Evolutionary conservation across 371 early-diverging fungal genomes (phyloP), one percentile per base, ranked within the genome.

Genomic region (Circinella umbellata): DNA sequence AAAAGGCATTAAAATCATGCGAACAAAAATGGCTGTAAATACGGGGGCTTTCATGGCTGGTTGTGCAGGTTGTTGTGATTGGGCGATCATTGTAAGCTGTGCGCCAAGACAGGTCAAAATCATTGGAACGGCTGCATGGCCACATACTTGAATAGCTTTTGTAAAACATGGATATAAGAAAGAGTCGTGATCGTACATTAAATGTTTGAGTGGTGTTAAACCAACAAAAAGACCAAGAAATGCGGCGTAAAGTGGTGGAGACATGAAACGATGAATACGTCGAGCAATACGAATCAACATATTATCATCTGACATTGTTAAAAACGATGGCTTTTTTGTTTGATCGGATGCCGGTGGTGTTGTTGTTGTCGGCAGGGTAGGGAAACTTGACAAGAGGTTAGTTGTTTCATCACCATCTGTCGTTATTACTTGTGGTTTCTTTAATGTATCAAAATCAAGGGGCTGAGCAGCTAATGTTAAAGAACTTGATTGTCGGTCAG

Each of bases 41-140:
- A 84, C 76, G 1, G 86, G 85, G 35, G 80, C 80, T 10, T 69
- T 63, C 65, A 70, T 70, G 14, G 69, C 63, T 4, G 60, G 57
- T 4, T 71, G 62, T 1, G 76, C 66, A 7, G 68, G 36, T 6
- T 64, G 67, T 35, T 74, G 73, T 11, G 69, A 66, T n/a, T 69
- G 54, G 27, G 75, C 71, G 15, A 67, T 67, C 47, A 72, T 67
- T 0, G 78, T 74, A 13, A 92, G 78, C 69, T 92, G 92, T 15
- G 91, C 88, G 20, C 93, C 93, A 4, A 92, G 80, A 68, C 91
- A 90, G 17, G 89, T 81, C 69, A 92, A 69, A 48, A 91, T 87
- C 64, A 91, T 73, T 3, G 93, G 93, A 15, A 92, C 89, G n/a
- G 90, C 86, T 10, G 91, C 87, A 7, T 80, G 82, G 53, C 91